These are phyloP conservation scores for Penicillium egyptiacum DNA, from an alignment of 495 filamentous ascomycete species.

Conservation along the genomic window DNA sequence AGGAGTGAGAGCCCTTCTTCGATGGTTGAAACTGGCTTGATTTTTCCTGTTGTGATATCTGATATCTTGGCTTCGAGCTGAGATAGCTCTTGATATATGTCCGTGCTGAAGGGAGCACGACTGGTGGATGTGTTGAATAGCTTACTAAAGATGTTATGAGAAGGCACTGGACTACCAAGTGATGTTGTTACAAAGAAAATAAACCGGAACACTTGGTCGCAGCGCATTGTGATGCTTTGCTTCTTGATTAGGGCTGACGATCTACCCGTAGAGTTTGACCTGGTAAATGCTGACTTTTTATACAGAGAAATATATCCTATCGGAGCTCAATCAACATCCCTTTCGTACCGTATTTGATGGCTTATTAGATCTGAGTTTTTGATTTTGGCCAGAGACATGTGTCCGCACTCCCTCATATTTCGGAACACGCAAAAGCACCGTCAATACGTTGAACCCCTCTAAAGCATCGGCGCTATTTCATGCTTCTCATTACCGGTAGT, in stretches of 20 bases:
- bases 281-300: background rate
- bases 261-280: background rate
- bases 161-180: background rate
- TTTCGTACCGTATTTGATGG: background rate
- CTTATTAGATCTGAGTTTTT: conserved; percentile 1
- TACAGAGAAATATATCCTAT: background rate
- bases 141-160: background rate
- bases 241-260: background rate
- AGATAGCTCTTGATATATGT: background rate
- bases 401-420: background rate
- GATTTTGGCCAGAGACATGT: background rate
- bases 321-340: background rate
- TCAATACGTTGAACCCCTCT: background rate
- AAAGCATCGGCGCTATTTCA: background rate
- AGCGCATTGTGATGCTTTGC: conserved; percentile 1
- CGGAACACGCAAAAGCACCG: background rate
- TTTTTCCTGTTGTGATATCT: background rate
- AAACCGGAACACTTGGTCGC: background rate
- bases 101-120: background rate
- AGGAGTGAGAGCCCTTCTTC: background rate
- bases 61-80: conserved; percentile 1
- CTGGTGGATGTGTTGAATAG: background rate
- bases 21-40: background rate
- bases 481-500: background rate
- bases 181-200: background rate